These are phyloP conservation scores for Pogostemon cablin DNA, from an alignment of 257 asterid species.

Conservation along the genomic window DNA sequence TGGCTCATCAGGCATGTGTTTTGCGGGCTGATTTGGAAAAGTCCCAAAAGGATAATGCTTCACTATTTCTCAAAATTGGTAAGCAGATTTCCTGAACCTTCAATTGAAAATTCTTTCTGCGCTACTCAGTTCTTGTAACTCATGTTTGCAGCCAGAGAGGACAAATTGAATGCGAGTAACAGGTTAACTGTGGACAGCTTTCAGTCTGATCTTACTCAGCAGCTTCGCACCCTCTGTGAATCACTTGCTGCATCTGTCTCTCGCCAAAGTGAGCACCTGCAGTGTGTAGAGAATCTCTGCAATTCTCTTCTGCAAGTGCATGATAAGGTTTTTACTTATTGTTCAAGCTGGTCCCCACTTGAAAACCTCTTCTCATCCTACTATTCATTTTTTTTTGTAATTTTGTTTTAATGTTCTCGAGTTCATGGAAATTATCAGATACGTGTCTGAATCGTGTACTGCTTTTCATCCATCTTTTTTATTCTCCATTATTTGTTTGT, in stretches of 20 bases:
- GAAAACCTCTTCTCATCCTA: too few relatives aligned
- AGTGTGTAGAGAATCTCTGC: conserved; percentile 65
- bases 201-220: conserved; percentile 64
- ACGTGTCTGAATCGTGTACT: too few relatives aligned
- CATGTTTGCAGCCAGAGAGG: conserved; percentile 67
- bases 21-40: conserved; percentile 82
- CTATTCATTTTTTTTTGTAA: not conserved
- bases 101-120: not conserved
- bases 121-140: conserved; percentile 31
- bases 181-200: conserved; percentile 61
- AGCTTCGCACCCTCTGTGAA: conserved; percentile 62
- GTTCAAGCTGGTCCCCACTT: conserved; percentile 10
- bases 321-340: conserved; percentile 51
- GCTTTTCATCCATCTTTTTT: not conserved
- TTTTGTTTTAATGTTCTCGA: not conserved
- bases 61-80: conserved; percentile 72
- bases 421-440: not conserved
- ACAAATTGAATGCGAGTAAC: conserved; percentile 66
- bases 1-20: conserved; percentile 80
- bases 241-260: conserved; percentile 58
- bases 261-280: conserved; percentile 68
- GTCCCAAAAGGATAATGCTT: conserved; percentile 64
- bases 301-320: conserved; percentile 62
- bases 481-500: not conserved
- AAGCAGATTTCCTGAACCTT: conserved; percentile 20